phyloP scores from a whole-genome alignment of 1,284 basidiomycete genomes.

The Irpex rosettiformis region DNA sequence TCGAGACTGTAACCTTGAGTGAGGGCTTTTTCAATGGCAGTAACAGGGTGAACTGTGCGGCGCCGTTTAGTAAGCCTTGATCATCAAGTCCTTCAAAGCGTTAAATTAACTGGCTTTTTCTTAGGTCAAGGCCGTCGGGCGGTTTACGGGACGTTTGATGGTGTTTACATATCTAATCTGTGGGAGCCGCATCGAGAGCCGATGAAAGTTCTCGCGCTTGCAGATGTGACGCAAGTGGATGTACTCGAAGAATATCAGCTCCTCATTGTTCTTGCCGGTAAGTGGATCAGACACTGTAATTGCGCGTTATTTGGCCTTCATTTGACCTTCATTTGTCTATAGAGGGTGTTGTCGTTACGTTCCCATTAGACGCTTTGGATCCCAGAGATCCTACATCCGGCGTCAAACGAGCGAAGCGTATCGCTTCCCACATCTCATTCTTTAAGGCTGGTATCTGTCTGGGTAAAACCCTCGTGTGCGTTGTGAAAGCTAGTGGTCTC shows the following conservation, averaged over 20 bases:
- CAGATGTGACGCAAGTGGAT: conserved; percentile 94
- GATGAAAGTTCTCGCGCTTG: conserved; percentile 84
- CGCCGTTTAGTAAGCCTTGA: conserved; percentile 80
- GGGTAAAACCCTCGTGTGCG: conserved; percentile 93
- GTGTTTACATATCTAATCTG: conserved; percentile 92
- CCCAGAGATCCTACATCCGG: conserved; percentile 88
- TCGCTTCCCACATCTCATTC: conserved; percentile 95
- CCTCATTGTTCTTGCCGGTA: conserved; percentile 92
- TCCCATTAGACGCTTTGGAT: conserved; percentile 92
- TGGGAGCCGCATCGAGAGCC: conserved; percentile 78
- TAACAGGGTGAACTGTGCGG: conserved; percentile 91
- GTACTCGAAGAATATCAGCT: conserved; percentile 96
- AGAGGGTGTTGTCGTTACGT: conserved; percentile 96
- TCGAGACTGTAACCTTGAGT: conserved; percentile 83
- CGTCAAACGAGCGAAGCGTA: conserved; percentile 90
- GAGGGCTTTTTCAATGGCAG: conserved; percentile 85
- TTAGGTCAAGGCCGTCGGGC: conserved; percentile 82
- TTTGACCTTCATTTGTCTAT: conserved; percentile 13
- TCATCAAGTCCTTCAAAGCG: conserved; percentile 6
- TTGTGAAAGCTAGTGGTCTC: conserved; percentile 93
- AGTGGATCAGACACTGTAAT: conserved; percentile 18
- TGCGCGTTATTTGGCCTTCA: conserved; percentile 6
- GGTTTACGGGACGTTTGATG: conserved; percentile 96
- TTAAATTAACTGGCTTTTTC: neutral
- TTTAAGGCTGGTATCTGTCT: conserved; percentile 97